Evolutionary conservation across 1,139 yeast species (phyloP).

Genomic region (Candida frijolesensis): DNA sequence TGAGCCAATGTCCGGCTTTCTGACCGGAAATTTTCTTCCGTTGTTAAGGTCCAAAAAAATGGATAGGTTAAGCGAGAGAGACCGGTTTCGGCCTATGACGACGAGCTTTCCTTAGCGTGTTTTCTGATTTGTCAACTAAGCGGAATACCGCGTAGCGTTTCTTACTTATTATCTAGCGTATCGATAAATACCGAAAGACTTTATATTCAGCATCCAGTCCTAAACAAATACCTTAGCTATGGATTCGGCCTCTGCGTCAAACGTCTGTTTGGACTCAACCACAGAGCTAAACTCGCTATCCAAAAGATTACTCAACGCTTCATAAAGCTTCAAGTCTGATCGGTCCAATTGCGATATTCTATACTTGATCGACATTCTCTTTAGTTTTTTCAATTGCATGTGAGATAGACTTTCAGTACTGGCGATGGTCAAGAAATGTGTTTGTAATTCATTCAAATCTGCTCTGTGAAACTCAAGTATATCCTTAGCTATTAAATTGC

Average conservation of each 20-base stretch:
- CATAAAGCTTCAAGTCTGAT: constrained; percentile 1
- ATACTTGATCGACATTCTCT: constrained; percentile 33
- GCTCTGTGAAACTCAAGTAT: constrained; percentile 18
- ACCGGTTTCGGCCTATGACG: background rate
- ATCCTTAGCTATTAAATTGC: constrained; percentile 18
- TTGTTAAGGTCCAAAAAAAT: background rate
- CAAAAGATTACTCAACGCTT: constrained; percentile 21
- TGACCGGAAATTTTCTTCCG: background rate
- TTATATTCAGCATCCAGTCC: background rate
- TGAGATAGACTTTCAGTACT: background rate
- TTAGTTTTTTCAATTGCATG: constrained; percentile 16
- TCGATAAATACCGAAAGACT: background rate
- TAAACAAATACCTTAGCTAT: background rate
- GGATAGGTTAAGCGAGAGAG: background rate
- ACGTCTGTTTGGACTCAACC: background rate
- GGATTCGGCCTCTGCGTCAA: background rate
- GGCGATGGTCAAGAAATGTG: constrained; percentile 26
- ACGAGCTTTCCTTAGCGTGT: background rate
- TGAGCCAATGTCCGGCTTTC: background rate
- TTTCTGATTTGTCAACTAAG: no score
- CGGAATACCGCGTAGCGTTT: no score
- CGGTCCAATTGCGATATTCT: constrained; percentile 25
- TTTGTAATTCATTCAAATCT: constrained; percentile 27
- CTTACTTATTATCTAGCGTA: no score
- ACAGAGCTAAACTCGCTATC: constrained; percentile 16